phyloP scores from a whole-genome alignment of 1,284 basidiomycete species.

The Anthracocystis walkeri region DNA sequence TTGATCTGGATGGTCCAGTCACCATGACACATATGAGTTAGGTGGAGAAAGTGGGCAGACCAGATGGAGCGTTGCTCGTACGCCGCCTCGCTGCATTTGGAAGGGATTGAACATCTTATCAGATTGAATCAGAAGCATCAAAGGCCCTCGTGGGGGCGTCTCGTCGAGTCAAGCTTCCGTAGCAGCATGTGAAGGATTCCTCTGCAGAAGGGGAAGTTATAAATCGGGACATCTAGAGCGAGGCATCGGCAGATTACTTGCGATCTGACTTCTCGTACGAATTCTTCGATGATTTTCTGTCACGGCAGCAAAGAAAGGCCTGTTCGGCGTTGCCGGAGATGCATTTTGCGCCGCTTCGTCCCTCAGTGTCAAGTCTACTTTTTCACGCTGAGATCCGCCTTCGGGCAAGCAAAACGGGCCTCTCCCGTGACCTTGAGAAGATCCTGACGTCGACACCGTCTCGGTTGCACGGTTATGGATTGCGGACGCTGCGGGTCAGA shows the following conservation, averaged over 20 bases:
- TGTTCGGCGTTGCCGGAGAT: conserved; percentile 16
- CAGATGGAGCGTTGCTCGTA: not conserved
- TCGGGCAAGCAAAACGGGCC: not conserved
- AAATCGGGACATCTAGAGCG: too few species aligned
- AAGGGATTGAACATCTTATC: not conserved
- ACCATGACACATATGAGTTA: too few species aligned
- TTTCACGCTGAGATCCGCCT: conserved; percentile 11
- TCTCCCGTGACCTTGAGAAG: conserved; percentile 6
- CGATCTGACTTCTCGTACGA: too few species aligned
- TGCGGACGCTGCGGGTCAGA: conserved; percentile 21
- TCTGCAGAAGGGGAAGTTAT: too few species aligned
- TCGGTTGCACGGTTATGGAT: conserved; percentile 13
- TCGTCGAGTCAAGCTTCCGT: not conserved
- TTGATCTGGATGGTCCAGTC: too few species aligned
- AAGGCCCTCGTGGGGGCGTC: not conserved
- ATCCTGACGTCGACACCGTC: conserved; percentile 34
- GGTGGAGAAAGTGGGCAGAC: too few species aligned
- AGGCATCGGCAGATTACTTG: too few species aligned
- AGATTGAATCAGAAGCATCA: conserved; percentile 1
- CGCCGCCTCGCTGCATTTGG: too few species aligned
- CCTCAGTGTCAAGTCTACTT: not conserved
- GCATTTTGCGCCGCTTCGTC: conserved; percentile 11
- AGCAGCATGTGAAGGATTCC: not conserved
- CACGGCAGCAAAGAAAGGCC: not conserved
- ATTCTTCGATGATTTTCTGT: not conserved